Evolutionary conservation across 2,329 filamentous ascomycete species (phyloP).

Genomic region (Lasiodiplodia hormozganensis): DNA sequence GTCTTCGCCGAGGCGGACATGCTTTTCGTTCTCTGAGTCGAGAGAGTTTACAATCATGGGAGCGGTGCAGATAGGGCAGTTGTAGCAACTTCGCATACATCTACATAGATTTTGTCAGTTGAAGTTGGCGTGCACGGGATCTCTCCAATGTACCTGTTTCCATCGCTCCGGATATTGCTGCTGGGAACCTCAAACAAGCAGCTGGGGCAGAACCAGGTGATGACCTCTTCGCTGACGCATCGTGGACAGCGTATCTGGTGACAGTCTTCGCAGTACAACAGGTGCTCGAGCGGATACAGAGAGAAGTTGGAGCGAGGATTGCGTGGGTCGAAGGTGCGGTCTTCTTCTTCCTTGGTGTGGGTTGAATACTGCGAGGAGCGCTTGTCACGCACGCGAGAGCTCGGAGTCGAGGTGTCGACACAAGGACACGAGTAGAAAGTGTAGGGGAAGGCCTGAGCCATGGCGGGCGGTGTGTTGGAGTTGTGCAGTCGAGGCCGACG

Average conservation of each 20-base stretch:
- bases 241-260: conserved; percentile 93
- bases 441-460: conserved; percentile 67
- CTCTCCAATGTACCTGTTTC: conserved; percentile 73
- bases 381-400: conserved; percentile 44
- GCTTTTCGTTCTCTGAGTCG: conserved; percentile 32
- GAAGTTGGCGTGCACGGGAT: background rate
- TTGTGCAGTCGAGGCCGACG: conserved; percentile 4
- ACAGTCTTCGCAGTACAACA: conserved; percentile 97
- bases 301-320: conserved; percentile 87
- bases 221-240: conserved; percentile 91
- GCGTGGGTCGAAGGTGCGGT: conserved; percentile 84
- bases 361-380: conserved; percentile 43
- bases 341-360: conserved; percentile 65
- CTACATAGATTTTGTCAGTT: conserved; percentile 51
- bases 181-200: conserved; percentile 96
- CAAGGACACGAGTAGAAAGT: conserved; percentile 71
- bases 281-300: conserved; percentile 88
- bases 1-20: conserved; percentile 17
- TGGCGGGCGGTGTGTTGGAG: conserved; percentile 36
- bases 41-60: conserved; percentile 77
- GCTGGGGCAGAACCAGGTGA: conserved; percentile 93
- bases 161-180: conserved; percentile 89
- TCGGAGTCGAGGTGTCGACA: conserved; percentile 48
- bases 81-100: conserved; percentile 93
- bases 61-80: conserved; percentile 87